Conservation (phyloP, 164 flowering plant genomes). For the Paratinospora sagittata region DNA sequence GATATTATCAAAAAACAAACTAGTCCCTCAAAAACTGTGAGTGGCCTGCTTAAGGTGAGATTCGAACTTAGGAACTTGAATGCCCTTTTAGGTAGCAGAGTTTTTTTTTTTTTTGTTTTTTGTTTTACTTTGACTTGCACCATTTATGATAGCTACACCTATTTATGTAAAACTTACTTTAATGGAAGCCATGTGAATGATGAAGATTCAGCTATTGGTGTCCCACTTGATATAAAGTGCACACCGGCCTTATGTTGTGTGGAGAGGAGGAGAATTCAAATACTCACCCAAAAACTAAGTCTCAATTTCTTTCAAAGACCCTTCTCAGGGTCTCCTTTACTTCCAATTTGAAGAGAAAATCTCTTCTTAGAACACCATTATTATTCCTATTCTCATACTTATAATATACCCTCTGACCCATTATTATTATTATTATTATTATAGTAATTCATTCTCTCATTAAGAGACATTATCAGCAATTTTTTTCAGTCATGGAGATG, state of each 20-base stretch:
- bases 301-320: slow-evolving; percentile 2
- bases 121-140: not conserved
- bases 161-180: not conserved
- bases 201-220: not conserved
- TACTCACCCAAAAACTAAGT: not conserved
- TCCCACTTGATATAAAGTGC: not conserved
- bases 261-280: not conserved
- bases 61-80: not conserved
- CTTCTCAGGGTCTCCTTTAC: slow-evolving; percentile 10
- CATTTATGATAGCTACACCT: slow-evolving; percentile 1
- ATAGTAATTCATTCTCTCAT: not conserved
- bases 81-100: not conserved
- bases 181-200: slow-evolving; percentile 1
- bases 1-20: too few relatives aligned
- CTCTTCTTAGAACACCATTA: not conserved
- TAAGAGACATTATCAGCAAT: not conserved
- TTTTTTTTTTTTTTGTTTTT: too few relatives aligned
- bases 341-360: not conserved
- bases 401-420: not conserved
- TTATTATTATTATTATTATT: not conserved
- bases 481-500: slow-evolving; percentile 5
- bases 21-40: too few relatives aligned
- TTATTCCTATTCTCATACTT: not conserved
- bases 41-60: too few relatives aligned
- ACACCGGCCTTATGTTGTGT: not conserved